These are phyloP conservation scores for Lachancea quebecensis DNA, from an alignment of 805 yeast genomes.

Conservation along the genomic window DNA sequence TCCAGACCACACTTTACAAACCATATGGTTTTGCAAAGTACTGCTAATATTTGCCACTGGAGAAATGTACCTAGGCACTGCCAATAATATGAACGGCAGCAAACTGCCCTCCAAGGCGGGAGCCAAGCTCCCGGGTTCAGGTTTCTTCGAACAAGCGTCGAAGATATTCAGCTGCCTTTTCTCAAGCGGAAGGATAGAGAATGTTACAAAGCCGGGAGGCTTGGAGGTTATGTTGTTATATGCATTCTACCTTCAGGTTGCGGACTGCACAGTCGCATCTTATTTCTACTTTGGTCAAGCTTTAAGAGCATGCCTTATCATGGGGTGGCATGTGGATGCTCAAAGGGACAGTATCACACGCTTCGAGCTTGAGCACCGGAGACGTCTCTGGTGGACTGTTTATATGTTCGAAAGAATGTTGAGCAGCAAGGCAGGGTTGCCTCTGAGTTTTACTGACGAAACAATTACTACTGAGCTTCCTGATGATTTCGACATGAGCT, in stretches of 20 bases:
- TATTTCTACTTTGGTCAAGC: constrained; percentile 77
- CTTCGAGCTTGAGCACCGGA: constrained; percentile 73
- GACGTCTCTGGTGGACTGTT: constrained; percentile 82
- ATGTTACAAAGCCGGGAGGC: constrained; percentile 62
- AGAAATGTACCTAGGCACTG: constrained; percentile 76
- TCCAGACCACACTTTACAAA: constrained; percentile 54
- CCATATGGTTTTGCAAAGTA: constrained; percentile 76
- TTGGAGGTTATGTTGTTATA: constrained; percentile 67
- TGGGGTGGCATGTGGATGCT: constrained; percentile 80
- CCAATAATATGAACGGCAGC: constrained; percentile 49
- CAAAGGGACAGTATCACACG: constrained; percentile 59
- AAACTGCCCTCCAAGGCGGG: constrained; percentile 22
- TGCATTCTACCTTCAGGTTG: constrained; percentile 76
- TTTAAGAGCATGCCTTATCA: constrained; percentile 57
- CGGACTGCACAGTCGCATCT: constrained; percentile 76
- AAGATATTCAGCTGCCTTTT: constrained; percentile 69
- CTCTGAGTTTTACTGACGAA: constrained; percentile 71
- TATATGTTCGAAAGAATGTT: constrained; percentile 80
- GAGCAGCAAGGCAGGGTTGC: constrained; percentile 76
- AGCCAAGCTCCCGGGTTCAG: constrained; percentile 67
- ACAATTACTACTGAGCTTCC: constrained; percentile 77
- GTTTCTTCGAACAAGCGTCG: constrained; percentile 73
- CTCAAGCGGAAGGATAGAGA: constrained; percentile 74
- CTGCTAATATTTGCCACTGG: constrained; percentile 70
- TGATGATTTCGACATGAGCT: constrained; percentile 57